These are phyloP conservation scores for Xylaria bambusicola DNA, from an alignment of 495 filamentous ascomycete species.

Conservation along the genomic window DNA sequence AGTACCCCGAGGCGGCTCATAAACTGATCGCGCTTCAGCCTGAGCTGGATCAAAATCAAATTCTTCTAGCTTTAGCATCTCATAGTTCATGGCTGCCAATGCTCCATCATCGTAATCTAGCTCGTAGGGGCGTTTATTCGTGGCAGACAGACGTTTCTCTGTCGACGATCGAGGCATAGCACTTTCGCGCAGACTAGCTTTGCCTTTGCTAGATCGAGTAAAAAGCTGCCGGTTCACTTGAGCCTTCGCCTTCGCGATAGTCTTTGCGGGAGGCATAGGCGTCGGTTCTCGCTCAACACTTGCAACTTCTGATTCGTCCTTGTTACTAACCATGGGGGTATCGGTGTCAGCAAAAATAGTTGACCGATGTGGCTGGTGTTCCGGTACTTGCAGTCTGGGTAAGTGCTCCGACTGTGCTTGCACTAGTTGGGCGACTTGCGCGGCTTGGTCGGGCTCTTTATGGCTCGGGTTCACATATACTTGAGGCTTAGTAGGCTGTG, in stretches of 20 bases:
- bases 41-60: slow-evolving; percentile 58
- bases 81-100: slow-evolving; percentile 56
- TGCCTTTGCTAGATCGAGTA: slow-evolving; percentile 15
- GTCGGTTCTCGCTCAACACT: slow-evolving; percentile 25
- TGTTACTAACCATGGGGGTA: slow-evolving; percentile 28
- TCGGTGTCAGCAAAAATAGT: slow-evolving; percentile 34
- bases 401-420: slow-evolving; percentile 15
- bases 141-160: slow-evolving; percentile 27
- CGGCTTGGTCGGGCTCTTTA: slow-evolving; percentile 24
- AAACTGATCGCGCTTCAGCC: slow-evolving; percentile 31
- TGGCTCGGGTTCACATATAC: slow-evolving; percentile 20
- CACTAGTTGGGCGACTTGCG: too few relatives aligned
- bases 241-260: slow-evolving; percentile 21
- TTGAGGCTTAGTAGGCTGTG: slow-evolving; percentile 19
- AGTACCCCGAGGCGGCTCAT: slow-evolving; percentile 33
- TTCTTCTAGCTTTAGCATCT: slow-evolving; percentile 51
- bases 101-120: slow-evolving; percentile 57
- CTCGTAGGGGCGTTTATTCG: slow-evolving; percentile 42
- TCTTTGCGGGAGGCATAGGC: slow-evolving; percentile 21
- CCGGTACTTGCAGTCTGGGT: slow-evolving; percentile 22
- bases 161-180: slow-evolving; percentile 32
- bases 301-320: slow-evolving; percentile 27
- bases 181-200: slow-evolving; percentile 33
- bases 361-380: slow-evolving; percentile 24
- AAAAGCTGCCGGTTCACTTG: slow-evolving; percentile 32